These are phyloP conservation scores for Boletus vinaceobasis DNA, from an alignment of 768 basidiomycete species.

Conservation along the genomic window DNA sequence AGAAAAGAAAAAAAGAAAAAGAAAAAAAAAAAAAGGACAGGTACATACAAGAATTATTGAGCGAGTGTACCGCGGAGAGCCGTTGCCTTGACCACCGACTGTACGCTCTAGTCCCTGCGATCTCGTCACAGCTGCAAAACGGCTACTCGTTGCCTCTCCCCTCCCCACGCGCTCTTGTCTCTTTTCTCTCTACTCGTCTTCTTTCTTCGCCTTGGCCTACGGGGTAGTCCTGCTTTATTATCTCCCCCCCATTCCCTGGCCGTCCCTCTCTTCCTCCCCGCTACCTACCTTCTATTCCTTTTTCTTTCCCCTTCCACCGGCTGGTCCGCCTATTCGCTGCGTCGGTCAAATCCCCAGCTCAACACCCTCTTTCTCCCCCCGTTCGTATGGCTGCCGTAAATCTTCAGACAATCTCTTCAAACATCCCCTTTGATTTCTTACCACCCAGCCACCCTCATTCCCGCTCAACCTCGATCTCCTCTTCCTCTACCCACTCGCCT, in stretches of 20 bases:
- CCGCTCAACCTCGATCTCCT: conserved; percentile 75
- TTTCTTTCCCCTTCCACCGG: conserved; percentile 31
- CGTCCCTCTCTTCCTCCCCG: not conserved
- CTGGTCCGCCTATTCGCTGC: conserved; percentile 53
- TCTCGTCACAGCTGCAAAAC: conserved; percentile 30
- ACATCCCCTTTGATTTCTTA: conserved; percentile 69
- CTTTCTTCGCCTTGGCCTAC: conserved; percentile 24
- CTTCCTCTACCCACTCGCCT: conserved; percentile 68
- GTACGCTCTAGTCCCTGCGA: conserved; percentile 29
- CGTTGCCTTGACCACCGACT: conserved; percentile 56
- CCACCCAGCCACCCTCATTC: conserved; percentile 63
- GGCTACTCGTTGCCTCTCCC: conserved; percentile 9
- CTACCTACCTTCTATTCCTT: not conserved
- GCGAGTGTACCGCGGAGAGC: conserved; percentile 12
- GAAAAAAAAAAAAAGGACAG: not conserved
- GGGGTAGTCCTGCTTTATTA: conserved; percentile 20
- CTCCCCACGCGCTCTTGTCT: conserved; percentile 18
- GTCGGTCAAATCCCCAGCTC: conserved; percentile 30
- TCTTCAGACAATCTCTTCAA: conserved; percentile 67
- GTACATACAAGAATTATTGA: conserved; percentile 13
- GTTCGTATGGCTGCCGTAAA: conserved; percentile 66
- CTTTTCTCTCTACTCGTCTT: conserved; percentile 5
- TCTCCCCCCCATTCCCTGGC: not conserved
- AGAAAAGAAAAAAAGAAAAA: not conserved
- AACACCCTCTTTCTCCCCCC: conserved; percentile 37